These are phyloP conservation scores for Daldinia sp. DNA, from an alignment of 2,329 filamentous ascomycete species.

Conservation along the genomic window DNA sequence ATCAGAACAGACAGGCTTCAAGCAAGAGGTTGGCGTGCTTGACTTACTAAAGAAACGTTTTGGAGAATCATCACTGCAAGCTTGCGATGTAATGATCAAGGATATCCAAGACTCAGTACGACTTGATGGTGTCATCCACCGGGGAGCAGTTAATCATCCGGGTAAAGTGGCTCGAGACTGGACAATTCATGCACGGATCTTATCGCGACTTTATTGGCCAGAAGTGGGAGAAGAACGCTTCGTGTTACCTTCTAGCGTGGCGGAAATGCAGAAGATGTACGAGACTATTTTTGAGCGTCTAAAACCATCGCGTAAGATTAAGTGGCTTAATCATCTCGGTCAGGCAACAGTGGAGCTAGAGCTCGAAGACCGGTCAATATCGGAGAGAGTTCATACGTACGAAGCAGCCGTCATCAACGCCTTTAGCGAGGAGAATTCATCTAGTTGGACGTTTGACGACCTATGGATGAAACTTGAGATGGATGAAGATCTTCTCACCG, in stretches of 20 bases:
- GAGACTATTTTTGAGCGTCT: slow-evolving; percentile 80
- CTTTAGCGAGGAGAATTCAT: slow-evolving; percentile 64
- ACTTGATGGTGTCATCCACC: slow-evolving; percentile 76
- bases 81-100: slow-evolving; percentile 96
- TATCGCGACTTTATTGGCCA: slow-evolving; percentile 96
- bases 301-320: slow-evolving; percentile 86
- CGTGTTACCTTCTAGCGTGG: slow-evolving; percentile 69
- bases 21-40: slow-evolving; percentile 84
- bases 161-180: slow-evolving; percentile 49
- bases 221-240: slow-evolving; percentile 78
- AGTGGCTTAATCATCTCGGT: slow-evolving; percentile 87
- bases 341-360: slow-evolving; percentile 84
- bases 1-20: slow-evolving; percentile 74
- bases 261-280: slow-evolving; percentile 75
- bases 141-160: slow-evolving; percentile 51
- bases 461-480: slow-evolving; percentile 71
- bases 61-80: slow-evolving; percentile 86
- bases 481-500: slow-evolving; percentile 77
- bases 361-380: slow-evolving; percentile 81
- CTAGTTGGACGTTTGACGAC: slow-evolving; percentile 63
- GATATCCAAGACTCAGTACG: slow-evolving; percentile 87
- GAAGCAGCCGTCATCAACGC: slow-evolving; percentile 89
- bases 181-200: slow-evolving; percentile 81
- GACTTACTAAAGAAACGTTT: slow-evolving; percentile 90
- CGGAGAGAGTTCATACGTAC: slow-evolving; percentile 81